Evolutionary conservation across 2,329 filamentous ascomycete species (phyloP).

Genomic region (Cryphonectria parasitica): DNA sequence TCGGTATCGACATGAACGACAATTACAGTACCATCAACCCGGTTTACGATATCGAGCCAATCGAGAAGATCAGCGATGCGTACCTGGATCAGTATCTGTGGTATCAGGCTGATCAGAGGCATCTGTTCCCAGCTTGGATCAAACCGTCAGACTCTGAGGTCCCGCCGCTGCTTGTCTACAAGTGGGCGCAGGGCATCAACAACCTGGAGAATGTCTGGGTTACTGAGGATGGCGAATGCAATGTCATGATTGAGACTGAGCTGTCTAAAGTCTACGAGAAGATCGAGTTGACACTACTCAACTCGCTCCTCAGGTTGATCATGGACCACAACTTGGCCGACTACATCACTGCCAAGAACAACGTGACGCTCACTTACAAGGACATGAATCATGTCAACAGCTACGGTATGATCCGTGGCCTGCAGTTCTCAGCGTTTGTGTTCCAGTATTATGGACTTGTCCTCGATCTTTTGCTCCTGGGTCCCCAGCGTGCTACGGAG

Average conservation of each 20-base stretch:
- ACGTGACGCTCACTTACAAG: slow-evolving; percentile 98
- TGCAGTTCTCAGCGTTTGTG: slow-evolving; percentile 97
- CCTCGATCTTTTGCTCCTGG: slow-evolving; percentile 87
- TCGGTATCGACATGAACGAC: slow-evolving; percentile 99
- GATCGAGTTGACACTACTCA: slow-evolving; percentile 94
- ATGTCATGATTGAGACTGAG: slow-evolving; percentile 98
- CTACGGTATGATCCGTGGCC: slow-evolving; percentile 95
- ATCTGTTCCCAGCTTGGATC: slow-evolving; percentile 98
- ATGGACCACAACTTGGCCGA: slow-evolving; percentile 99
- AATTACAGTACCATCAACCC: slow-evolving; percentile 99
- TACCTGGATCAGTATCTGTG: slow-evolving; percentile 98
- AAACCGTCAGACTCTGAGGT: slow-evolving; percentile 99
- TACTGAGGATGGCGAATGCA: slow-evolving; percentile 90
- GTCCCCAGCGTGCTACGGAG: slow-evolving; percentile 94
- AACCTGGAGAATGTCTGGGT: slow-evolving; percentile 96
- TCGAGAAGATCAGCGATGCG: slow-evolving; percentile 98
- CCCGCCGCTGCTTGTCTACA: slow-evolving; percentile 90
- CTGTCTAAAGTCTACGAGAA: slow-evolving; percentile 99
- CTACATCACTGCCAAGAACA: slow-evolving; percentile 99
- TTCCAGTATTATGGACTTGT: slow-evolving; percentile 99
- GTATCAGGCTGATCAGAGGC: slow-evolving; percentile 97
- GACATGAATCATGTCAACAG: slow-evolving; percentile 99
- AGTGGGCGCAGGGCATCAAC: slow-evolving; percentile 99
- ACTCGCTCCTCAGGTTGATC: slow-evolving; percentile 88
- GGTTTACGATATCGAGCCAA: slow-evolving; percentile 97